Conservation (phyloP, 75 land plant genomes). For the Pinus albicaulis region DNA sequence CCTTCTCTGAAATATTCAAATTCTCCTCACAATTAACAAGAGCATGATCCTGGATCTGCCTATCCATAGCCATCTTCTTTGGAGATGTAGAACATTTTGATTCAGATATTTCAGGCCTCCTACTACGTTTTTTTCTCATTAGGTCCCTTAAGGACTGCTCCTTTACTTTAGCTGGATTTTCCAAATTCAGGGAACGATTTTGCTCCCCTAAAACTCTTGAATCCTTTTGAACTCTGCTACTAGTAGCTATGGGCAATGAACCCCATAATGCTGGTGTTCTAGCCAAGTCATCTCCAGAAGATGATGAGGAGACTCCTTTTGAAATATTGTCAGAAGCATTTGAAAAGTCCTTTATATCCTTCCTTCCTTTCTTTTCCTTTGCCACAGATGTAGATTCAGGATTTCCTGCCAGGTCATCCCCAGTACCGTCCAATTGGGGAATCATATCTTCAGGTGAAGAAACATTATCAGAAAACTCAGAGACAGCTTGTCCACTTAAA, state of each 20-base stretch:
- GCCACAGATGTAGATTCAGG: conserved; percentile 19
- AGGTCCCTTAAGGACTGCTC: conserved; percentile 70
- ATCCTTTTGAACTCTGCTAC: conserved; percentile 3
- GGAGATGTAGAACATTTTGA: neutral
- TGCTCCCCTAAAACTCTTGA: conserved; percentile 1
- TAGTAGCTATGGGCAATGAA: conserved; percentile 38
- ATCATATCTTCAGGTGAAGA: conserved; percentile 24
- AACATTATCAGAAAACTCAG: conserved; percentile 5
- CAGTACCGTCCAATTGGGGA: conserved; percentile 67
- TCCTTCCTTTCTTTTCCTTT: conserved; percentile 12
- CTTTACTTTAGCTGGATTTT: conserved; percentile 9
- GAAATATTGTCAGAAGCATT: conserved; percentile 9
- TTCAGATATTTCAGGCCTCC: conserved; percentile 9
- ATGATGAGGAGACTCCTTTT: neutral
- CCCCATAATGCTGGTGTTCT: conserved; percentile 28
- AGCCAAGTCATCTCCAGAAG: conserved; percentile 8
- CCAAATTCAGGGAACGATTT: conserved; percentile 2
- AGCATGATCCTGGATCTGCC: neutral
- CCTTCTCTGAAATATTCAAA: neutral
- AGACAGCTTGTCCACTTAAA: neutral
- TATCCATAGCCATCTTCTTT: conserved; percentile 6
- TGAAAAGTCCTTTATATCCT: neutral
- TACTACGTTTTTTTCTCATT: conserved; percentile 74
- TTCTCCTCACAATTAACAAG: neutral
- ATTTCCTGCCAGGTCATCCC: conserved; percentile 34